Base-by-base conservation (phyloP, 1,139 yeast genomes). In the Saccharomyces hybrid region DNA sequence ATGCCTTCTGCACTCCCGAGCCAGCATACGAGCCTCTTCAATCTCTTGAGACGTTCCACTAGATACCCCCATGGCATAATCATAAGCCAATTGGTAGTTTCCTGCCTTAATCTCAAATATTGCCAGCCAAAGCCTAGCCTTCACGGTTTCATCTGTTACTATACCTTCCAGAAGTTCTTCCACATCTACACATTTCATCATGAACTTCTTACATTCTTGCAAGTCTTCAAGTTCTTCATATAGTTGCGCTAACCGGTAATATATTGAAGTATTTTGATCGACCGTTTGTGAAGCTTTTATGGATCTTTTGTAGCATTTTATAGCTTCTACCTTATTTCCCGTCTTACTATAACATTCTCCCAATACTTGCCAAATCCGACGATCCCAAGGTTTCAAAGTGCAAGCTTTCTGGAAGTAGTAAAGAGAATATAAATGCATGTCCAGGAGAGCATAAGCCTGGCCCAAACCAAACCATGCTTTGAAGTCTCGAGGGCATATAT, bases 401-500 rank as follows among this genome's bases (percentile, higher is more conserved):
- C 96, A 87, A 0, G 98, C 97, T 51, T 88, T 77, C 71, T 93
- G 97, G 67, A 89, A 95, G 68, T 95, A 93, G 69, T 90, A 91
- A 46, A 91, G 74, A 0, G 98, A 93, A 66, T 91, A 95, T 61
- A 89, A 76, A 68, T 88, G 95, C 97, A 91, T 91, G 63, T 93
- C 98, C 56, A 93, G 75, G 16, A 95, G 96, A 69, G 95, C 99
- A 67, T 95, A 95, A 1, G 99, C 98, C 70, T 93, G 99, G 0
- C 99, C 99, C 53, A 95, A 75, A 0, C 99, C 99, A 70, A 93
- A 93, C 99, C 99, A 95, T 0, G 99, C 99, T 53, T 97, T 77
- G 69, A 88, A 95, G 69, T 95, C 99, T 65, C 87, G 85, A 48
- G 84, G 81, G 64, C 89, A 89, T 6, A 91, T 85, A 67, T 90